Evolutionary conservation across 768 basidiomycete genomes (phyloP), one percentile per base, ranked within the genome.

Genomic region (Amanita fuliginea): DNA sequence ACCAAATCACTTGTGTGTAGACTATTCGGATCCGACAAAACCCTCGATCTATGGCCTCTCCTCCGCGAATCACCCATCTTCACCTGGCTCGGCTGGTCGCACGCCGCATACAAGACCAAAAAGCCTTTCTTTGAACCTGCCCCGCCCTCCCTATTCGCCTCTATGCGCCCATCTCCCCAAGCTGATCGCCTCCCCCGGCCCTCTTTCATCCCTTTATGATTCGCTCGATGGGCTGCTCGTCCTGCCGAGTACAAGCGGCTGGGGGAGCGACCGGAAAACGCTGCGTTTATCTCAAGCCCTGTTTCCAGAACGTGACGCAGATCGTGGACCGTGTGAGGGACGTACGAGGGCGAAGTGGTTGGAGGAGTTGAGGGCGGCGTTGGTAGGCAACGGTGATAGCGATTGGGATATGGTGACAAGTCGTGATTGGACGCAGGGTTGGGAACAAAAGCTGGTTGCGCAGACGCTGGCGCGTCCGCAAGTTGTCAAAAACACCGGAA

Each of bases 391-490:
- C 4, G 5, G 52, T 53, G 47, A 43, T 35, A 61, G 57, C 13
- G 61, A 63, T 26, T 79, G 79, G 78, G 67, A 75, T 6, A 64
- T 62, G 9, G 67, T 84, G 28, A 59, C 70, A 26, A 81, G 77
- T 48, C 63, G 76, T 19, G 81, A 85, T 58, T 53, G 85, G 40
- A 48, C 57, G 28, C 56, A 82, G 16, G 68, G 64, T 9, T 70
- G 71, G 72, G 78, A 81, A 57, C 74, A 77, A 47, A 72, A 73
- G 53, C 74, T 72, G 9, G 72, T 81, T 9, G 65, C 72, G 18
- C 78, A 81, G 60, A 72, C 77, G 3, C 61, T 81, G 56, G 84
- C n/a, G n/a, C n/a, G n/a, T n/a, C n/a, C n/a, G n/a, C n/a, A n/a
- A n/a, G n/a, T n/a, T n/a, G n/a, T n/a, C n/a, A n/a, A n/a, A n/a